Base-by-base conservation (phyloP, 1,284 basidiomycete genomes). In the Sanghuangporus sanghuang region DNA sequence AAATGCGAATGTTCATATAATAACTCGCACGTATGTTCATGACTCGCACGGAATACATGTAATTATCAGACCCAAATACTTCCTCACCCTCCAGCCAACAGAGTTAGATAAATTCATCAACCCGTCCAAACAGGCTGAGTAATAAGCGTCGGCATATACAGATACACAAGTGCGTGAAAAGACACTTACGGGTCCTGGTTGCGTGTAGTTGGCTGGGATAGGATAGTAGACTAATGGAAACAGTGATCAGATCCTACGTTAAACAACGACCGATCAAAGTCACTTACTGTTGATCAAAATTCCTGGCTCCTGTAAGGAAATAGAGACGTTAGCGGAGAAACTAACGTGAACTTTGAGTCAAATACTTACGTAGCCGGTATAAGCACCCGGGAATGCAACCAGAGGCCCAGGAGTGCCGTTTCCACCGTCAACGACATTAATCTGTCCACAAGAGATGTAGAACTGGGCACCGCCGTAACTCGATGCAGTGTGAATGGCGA, bases 371-470 rank as follows among this genome's bases (percentile, higher is more conserved):
- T 66, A 60, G 42, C 74, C 75, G 44, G 74, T 76, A 73, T 77
- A 77, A 16, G 73, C 74, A 42, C 75, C 75, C 3, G 75, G 75
- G 60, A 75, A 73, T 14, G 72, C 69, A 35, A 77, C 75, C 27
- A 73, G 62, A 12, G 75, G 75, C 3, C 68, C 71, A 21, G 70
- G 75, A 21, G 64, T 72, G 62, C 75, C 76, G 66, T 68, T 73
- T 35, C 76, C 76, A 18, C 76, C 75, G 67, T 73, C 72, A 53
- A 68, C 71, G 64, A 77, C 73, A 66, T 75, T 72, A 69, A 77
- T 63, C 62, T 73, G 72, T 36, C 69, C 72, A 55, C 72, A 73
- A 27, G 71, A 71, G 59, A 74, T 71, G 71, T 56, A 75, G 68
- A 62, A 70, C 59, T 68, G 67, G 11, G 66, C 67, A 56, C 67